Evolutionary conservation across 2,329 filamentous ascomycete genomes (phyloP).

Genomic region (Paramyrothecium sp.): DNA sequence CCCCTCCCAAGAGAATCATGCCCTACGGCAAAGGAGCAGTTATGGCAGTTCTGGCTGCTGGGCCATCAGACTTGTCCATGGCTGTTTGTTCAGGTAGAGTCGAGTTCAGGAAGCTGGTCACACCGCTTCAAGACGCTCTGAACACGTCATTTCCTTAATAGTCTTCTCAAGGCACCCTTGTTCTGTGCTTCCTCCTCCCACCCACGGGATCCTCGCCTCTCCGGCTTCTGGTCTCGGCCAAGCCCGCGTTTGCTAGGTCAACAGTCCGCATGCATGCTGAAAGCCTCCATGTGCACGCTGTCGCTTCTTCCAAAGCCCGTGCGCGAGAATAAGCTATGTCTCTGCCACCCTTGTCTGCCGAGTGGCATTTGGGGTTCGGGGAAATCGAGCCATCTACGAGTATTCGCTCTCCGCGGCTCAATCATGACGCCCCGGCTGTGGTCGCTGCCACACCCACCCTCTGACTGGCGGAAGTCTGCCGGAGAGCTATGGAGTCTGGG

Average conservation of each 20-base stretch:
- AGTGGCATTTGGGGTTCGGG: not conserved
- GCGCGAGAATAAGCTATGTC: not conserved
- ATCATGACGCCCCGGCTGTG: constrained; percentile 2
- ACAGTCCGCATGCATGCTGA: not conserved
- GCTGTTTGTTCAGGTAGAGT: not conserved
- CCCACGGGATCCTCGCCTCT: not conserved
- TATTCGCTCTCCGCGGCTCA: not conserved
- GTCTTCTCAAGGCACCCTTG: not conserved
- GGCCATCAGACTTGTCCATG: not conserved
- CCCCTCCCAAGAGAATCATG: no score
- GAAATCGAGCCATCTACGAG: not conserved
- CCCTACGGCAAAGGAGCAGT: no score
- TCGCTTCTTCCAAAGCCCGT: not conserved
- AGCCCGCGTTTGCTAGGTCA: not conserved
- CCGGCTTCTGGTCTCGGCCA: not conserved
- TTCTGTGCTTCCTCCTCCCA: not conserved
- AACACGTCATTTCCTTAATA: not conserved
- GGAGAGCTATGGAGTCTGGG: constrained; percentile 7
- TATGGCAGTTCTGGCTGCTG: not conserved
- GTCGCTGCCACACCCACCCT: constrained; percentile 7
- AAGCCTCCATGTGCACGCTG: not conserved
- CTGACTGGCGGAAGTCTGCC: constrained; percentile 8
- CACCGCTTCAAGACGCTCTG: not conserved
- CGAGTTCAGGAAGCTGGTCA: not conserved
- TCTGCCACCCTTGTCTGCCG: not conserved